These are phyloP conservation scores for Chrysoporthe deuterocubensis DNA, from an alignment of 2,329 filamentous ascomycete genomes.

Conservation along the genomic window DNA sequence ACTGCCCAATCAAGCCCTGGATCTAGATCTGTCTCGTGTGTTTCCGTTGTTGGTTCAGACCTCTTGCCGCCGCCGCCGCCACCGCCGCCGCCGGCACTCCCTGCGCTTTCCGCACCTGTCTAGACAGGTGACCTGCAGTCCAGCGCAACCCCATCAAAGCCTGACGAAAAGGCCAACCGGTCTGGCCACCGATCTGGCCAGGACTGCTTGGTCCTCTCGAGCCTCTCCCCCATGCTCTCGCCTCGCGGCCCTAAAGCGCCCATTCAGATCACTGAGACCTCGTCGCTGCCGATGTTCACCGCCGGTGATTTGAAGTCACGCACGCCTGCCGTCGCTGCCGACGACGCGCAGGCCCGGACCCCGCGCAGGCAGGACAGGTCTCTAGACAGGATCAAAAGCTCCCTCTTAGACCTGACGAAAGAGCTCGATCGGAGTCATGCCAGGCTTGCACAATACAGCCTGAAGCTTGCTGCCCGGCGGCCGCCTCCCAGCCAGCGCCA, in stretches of 20 bases:
- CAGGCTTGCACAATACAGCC: constrained; percentile 48
- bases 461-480: constrained; percentile 48
- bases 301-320: constrained; percentile 19
- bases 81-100: constrained; percentile 14
- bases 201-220: constrained; percentile 12
- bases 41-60: constrained; percentile 7
- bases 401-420: constrained; percentile 45
- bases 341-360: constrained; percentile 38
- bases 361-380: constrained; percentile 47
- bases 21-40: neutral
- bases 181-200: neutral
- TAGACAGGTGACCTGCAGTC: constrained; percentile 16
- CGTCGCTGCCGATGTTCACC: constrained; percentile 9
- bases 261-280: constrained; percentile 14
- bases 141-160: constrained; percentile 17
- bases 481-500: constrained; percentile 43
- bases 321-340: too few species aligned
- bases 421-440: constrained; percentile 52
- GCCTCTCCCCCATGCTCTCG: constrained; percentile 1
- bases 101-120: constrained; percentile 17
- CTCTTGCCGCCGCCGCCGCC: too few species aligned
- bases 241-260: neutral
- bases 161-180: too few species aligned
- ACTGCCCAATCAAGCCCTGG: neutral
- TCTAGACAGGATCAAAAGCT: constrained; percentile 46